These are phyloP conservation scores for Picea glauca DNA, from an alignment of 75 land plant genomes.

Conservation along the genomic window DNA sequence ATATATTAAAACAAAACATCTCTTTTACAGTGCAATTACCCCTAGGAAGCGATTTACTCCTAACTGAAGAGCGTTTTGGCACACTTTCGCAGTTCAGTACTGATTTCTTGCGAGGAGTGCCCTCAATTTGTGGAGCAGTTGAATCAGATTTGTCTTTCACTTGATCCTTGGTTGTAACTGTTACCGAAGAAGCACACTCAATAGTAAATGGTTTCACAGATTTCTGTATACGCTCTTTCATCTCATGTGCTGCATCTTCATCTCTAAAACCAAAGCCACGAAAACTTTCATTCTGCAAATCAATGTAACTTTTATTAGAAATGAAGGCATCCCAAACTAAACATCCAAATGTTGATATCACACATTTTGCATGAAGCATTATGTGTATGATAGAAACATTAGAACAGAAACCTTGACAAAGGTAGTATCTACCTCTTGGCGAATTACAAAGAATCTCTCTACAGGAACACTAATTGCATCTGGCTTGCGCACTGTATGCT, in stretches of 20 bases:
- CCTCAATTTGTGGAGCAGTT: background rate
- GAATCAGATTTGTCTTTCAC: background rate
- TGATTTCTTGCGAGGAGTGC: background rate
- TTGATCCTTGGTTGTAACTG: background rate
- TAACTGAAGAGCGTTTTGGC: constrained; percentile 21
- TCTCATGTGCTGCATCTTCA: constrained; percentile 22
- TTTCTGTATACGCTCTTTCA: constrained; percentile 28
- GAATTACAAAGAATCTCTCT: constrained; percentile 40
- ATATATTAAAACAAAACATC: background rate
- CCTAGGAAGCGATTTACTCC: background rate
- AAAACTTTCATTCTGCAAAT: constrained; percentile 38
- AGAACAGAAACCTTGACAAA: background rate
- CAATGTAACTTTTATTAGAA: background rate
- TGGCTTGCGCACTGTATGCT: constrained; percentile 38
- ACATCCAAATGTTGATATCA: too few species aligned
- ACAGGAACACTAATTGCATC: constrained; percentile 20
- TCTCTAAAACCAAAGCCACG: constrained; percentile 42
- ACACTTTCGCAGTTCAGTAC: constrained; percentile 18
- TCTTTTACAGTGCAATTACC: background rate
- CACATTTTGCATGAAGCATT: too few species aligned
- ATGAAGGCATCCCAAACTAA: background rate
- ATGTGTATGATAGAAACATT: too few species aligned
- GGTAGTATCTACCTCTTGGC: constrained; percentile 24
- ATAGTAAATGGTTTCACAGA: constrained; percentile 26
- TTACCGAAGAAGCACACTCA: background rate